These are phyloP conservation scores for Psilocybe mexicana DNA, from an alignment of 1,284 basidiomycete genomes.

Conservation along the genomic window DNA sequence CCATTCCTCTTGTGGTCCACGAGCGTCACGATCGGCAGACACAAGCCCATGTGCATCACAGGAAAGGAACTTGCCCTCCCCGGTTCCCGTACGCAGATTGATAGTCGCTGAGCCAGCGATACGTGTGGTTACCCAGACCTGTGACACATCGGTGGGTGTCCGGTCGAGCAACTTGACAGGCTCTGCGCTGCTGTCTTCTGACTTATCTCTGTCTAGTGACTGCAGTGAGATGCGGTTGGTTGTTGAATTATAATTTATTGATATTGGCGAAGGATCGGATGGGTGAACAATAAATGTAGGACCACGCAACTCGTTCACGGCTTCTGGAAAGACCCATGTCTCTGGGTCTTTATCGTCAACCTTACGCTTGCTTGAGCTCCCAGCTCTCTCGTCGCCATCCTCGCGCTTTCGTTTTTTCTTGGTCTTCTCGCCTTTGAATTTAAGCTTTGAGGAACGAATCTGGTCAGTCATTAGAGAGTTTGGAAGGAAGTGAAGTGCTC, in stretches of 20 bases:
- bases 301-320: constrained; percentile 73
- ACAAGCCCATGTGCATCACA: constrained; percentile 83
- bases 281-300: constrained; percentile 82
- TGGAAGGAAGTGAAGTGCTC: neutral
- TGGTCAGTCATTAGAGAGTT: constrained; percentile 30
- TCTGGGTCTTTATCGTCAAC: constrained; percentile 67
- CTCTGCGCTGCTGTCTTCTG: constrained; percentile 40
- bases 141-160: constrained; percentile 75
- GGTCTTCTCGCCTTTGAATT: constrained; percentile 85
- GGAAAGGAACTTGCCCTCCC: constrained; percentile 85
- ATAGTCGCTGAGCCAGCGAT: constrained; percentile 79
- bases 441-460: constrained; percentile 70
- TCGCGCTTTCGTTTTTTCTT: constrained; percentile 80
- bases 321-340: constrained; percentile 78
- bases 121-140: constrained; percentile 86
- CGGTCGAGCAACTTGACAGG: constrained; percentile 54
- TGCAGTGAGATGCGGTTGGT: constrained; percentile 68
- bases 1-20: constrained; percentile 89
- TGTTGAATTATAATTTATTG: constrained; percentile 76
- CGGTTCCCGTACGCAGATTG: constrained; percentile 80
- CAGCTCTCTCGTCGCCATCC: constrained; percentile 45
- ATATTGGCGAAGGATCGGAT: constrained; percentile 71
- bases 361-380: constrained; percentile 50
- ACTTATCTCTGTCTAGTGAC: constrained; percentile 61
- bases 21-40: constrained; percentile 78